These are phyloP conservation scores for Camelina hispida DNA, from an alignment of 345 rosid genomes.

Conservation along the genomic window DNA sequence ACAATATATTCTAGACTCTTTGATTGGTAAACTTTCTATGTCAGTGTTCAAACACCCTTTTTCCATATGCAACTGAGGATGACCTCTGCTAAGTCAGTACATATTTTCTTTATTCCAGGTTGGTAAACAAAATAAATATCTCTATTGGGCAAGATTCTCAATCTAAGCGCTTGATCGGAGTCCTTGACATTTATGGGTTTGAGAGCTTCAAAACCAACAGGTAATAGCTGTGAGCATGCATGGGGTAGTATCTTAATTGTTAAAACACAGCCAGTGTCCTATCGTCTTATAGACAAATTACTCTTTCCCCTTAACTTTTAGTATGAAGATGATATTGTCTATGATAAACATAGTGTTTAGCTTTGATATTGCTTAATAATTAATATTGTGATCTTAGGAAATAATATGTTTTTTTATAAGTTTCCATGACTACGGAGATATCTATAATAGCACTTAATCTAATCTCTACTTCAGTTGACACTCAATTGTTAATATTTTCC, in stretches of 20 bases:
- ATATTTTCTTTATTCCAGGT: slow-evolving; percentile 54
- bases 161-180: slow-evolving; percentile 74
- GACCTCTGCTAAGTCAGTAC: slow-evolving; percentile 14
- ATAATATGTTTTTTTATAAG: slow-evolving; percentile 17
- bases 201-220: slow-evolving; percentile 90
- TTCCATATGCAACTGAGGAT: background rate
- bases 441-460: slow-evolving; percentile 18
- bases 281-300: background rate
- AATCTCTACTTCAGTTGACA: slow-evolving; percentile 25
- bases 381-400: slow-evolving; percentile 2
- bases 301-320: slow-evolving; percentile 12
- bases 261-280: slow-evolving; percentile 14
- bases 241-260: slow-evolving; percentile 17
- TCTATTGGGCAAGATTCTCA: slow-evolving; percentile 80
- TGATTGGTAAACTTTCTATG: slow-evolving; percentile 64
- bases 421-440: slow-evolving; percentile 5
- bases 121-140: slow-evolving; percentile 75
- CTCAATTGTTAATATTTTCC: slow-evolving; percentile 23
- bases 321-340: slow-evolving; percentile 1
- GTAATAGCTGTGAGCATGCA: slow-evolving; percentile 47
- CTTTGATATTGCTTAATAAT: background rate
- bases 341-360: slow-evolving; percentile 4
- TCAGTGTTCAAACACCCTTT: slow-evolving; percentile 11
- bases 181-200: slow-evolving; percentile 92
- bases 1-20: slow-evolving; percentile 85